Conservation (phyloP, 1,284 basidiomycete species). For the Ustilago bromivora region DNA sequence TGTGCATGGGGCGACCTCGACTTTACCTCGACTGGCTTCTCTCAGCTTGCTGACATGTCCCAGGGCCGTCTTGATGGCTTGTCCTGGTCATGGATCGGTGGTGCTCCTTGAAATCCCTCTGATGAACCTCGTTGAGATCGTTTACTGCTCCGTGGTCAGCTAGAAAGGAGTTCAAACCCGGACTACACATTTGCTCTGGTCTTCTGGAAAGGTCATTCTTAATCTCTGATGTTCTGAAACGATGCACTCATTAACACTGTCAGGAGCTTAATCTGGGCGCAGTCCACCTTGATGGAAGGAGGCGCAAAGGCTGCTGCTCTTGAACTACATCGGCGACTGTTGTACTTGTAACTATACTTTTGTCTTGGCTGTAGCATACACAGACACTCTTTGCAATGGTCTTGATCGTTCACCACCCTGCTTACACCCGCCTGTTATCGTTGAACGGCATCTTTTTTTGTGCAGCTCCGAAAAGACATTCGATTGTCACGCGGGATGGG, state of each 20-base stretch:
- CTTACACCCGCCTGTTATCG: neutral
- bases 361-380: neutral
- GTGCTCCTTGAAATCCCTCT: slow-evolving; percentile 16
- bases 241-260: neutral
- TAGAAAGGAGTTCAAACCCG: neutral
- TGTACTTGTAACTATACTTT: slow-evolving; percentile 13
- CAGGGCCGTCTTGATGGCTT: slow-evolving; percentile 54
- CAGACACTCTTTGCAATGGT: neutral
- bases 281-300: slow-evolving; percentile 43
- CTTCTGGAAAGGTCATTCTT: neutral
- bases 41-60: slow-evolving; percentile 40
- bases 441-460: neutral
- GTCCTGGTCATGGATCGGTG: slow-evolving; percentile 56
- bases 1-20: slow-evolving; percentile 58
- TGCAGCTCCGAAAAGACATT: no score
- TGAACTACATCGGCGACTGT: neutral
- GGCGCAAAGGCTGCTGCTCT: slow-evolving; percentile 13
- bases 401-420: neutral
- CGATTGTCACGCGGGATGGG: no score
- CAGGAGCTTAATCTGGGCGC: slow-evolving; percentile 12
- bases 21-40: slow-evolving; percentile 57
- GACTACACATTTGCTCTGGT: neutral
- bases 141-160: slow-evolving; percentile 4
- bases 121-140: neutral
- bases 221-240: neutral